Conservation (phyloP, 805 yeast genomes). For the Wickerhamomyces tratensis region DNA sequence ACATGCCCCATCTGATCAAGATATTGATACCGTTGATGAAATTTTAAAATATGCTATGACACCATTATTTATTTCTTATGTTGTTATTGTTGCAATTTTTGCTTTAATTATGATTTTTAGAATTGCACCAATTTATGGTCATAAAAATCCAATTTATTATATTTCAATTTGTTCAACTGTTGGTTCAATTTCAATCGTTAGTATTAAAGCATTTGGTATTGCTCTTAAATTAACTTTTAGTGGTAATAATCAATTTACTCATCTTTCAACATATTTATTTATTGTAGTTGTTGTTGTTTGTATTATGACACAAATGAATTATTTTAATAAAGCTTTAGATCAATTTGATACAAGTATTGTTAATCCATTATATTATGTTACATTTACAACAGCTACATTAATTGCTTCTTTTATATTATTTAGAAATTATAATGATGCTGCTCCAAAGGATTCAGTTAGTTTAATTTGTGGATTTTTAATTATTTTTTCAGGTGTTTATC, state of each 20-base stretch:
- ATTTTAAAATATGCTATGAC: constrained; percentile 69
- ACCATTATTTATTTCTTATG: constrained; percentile 68
- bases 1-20: constrained; percentile 94
- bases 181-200: constrained; percentile 85
- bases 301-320: constrained; percentile 86
- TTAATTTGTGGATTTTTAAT: constrained; percentile 77
- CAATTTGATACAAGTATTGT: constrained; percentile 90
- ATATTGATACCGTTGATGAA: constrained; percentile 80
- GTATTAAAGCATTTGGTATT: constrained; percentile 89
- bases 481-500: constrained; percentile 80
- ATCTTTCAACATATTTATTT: constrained; percentile 76
- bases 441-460: constrained; percentile 71
- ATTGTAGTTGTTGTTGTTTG: constrained; percentile 69
- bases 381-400: constrained; percentile 83
- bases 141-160: constrained; percentile 78
- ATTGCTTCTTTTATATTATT: constrained; percentile 80
- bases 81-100: constrained; percentile 51
- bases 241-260: constrained; percentile 84
- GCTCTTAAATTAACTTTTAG: constrained; percentile 76
- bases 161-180: constrained; percentile 84
- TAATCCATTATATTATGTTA: constrained; percentile 83
- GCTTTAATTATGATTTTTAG: constrained; percentile 72
- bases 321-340: constrained; percentile 86
- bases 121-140: constrained; percentile 75
- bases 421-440: constrained; percentile 78